Evolutionary conservation across 768 basidiomycete genomes (phyloP), one percentile per base, ranked within the genome.

Genomic region (Suillus variegatus): DNA sequence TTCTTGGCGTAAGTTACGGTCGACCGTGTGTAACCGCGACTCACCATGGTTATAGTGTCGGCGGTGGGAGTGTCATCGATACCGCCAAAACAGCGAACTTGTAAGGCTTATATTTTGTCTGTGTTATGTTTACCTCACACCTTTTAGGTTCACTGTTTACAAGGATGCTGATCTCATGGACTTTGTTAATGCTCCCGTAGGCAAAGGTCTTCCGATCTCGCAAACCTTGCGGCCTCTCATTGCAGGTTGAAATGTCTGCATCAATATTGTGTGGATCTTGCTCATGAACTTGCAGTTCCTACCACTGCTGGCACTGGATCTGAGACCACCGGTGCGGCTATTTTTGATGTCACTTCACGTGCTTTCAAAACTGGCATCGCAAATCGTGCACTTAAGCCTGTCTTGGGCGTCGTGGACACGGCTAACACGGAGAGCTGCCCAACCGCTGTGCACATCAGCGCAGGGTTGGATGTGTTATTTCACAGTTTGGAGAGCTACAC

Each of bases 301-400:
- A 91, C 90, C 1, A 91, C 89, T 6, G 88, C 88, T 38, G 97
- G 97, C 60, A 97, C 95, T 16, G 95, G 95, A 20, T 94, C 93
- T 1, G 94, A 98, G 76, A 98, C 96, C 3, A 98, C 96, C 0
- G 96, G 96, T 12, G 91, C 96, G 0, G 94, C 96, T 13, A 97
- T 98, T 69, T 85, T 97, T 63, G 93, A 96, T 72, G 94, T 97
- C 52, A 93, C 96, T 0, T 95, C 94, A 0, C 87, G 85, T 71
- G 86, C 90, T 6, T 97, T 98, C 86, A 98, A 98, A 82, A 98
- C 97, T 16, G 97, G 97, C 52, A 99, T 99, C 69, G 91, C 97
- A 0, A 95, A 85, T 73, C 88, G 96, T 44, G 94, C 95, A 4
- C 79, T 99, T 79, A 94, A 96, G 68, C 97, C 97, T 0, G 84